Conservation (phyloP, 2,329 filamentous ascomycete species). For the Aspergillus tanneri region DNA sequence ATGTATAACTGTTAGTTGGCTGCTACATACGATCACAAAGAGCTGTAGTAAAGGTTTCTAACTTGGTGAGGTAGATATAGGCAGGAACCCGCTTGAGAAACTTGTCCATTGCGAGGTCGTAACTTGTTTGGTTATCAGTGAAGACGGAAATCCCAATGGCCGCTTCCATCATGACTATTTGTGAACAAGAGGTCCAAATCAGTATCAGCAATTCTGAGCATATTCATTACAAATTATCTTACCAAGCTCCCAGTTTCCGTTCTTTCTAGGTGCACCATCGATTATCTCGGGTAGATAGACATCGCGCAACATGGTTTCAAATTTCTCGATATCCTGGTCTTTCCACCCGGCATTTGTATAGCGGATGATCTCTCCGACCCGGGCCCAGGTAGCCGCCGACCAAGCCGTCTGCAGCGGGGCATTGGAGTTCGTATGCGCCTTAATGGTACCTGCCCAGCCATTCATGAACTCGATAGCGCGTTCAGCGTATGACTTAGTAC, state of each 20-base stretch:
- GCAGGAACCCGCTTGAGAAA: slow-evolving; percentile 28
- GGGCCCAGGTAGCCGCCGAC: slow-evolving; percentile 29
- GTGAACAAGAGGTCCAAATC: too few species aligned
- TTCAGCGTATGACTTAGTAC: slow-evolving; percentile 22
- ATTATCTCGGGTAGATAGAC: slow-evolving; percentile 28
- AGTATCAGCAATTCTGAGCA: too few species aligned
- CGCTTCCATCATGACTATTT: slow-evolving; percentile 22
- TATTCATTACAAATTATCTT: too few species aligned
- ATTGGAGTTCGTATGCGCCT: slow-evolving; percentile 28
- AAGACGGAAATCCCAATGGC: slow-evolving; percentile 27
- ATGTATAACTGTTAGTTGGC: background rate
- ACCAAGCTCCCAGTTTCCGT: slow-evolving; percentile 32
- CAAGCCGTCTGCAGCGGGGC: slow-evolving; percentile 31
- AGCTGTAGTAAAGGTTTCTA: slow-evolving; percentile 17
- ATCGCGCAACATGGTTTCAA: slow-evolving; percentile 26
- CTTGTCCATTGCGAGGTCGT: slow-evolving; percentile 24
- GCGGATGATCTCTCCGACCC: slow-evolving; percentile 30
- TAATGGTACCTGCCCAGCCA: slow-evolving; percentile 25
- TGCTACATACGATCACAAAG: background rate
- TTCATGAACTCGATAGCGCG: slow-evolving; percentile 31
- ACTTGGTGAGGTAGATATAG: slow-evolving; percentile 27
- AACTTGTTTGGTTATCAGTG: slow-evolving; percentile 22
- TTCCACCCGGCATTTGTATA: slow-evolving; percentile 26
- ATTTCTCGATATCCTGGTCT: slow-evolving; percentile 18
- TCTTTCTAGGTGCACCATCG: slow-evolving; percentile 15